Conservation (phyloP, 1,139 yeast genomes). For the Suhomyces bolitotheri region DNA sequence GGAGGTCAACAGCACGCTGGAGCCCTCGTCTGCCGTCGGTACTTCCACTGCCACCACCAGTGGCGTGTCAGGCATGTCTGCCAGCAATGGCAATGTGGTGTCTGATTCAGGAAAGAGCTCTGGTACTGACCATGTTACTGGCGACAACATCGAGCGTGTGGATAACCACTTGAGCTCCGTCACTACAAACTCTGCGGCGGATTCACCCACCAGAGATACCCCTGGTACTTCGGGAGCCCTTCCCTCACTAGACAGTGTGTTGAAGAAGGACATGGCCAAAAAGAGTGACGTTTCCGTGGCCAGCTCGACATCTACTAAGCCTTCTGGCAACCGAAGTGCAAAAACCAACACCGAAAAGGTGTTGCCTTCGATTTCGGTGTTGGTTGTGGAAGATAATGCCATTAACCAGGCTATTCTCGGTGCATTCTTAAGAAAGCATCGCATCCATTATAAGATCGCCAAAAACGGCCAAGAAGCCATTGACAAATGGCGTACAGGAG, state of each 20-base stretch:
- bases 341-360: constrained; percentile 47
- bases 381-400: constrained; percentile 94
- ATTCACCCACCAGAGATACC: constrained; percentile 13
- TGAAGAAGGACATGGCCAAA: background rate
- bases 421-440: constrained; percentile 83
- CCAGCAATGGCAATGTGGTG: background rate
- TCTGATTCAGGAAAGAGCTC: background rate
- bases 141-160: background rate
- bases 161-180: background rate
- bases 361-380: constrained; percentile 79
- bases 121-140: background rate
- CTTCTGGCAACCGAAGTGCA: constrained; percentile 1
- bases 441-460: constrained; percentile 83
- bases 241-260: constrained; percentile 1
- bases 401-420: constrained; percentile 92
- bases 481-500: constrained; percentile 89
- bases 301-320: background rate
- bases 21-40: background rate
- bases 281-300: background rate
- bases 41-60: constrained; percentile 1
- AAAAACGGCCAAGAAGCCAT: constrained; percentile 91
- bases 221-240: constrained; percentile 1
- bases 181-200: background rate
- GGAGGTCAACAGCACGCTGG: background rate
- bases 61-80: background rate